A percentile compares a stretch with the other conserved stretches of the same genome.
Evolutionary conservation across 192 early-diverging fungal species (phyloP).

Genomic region (Chytriomyces hyalinus): DNA sequence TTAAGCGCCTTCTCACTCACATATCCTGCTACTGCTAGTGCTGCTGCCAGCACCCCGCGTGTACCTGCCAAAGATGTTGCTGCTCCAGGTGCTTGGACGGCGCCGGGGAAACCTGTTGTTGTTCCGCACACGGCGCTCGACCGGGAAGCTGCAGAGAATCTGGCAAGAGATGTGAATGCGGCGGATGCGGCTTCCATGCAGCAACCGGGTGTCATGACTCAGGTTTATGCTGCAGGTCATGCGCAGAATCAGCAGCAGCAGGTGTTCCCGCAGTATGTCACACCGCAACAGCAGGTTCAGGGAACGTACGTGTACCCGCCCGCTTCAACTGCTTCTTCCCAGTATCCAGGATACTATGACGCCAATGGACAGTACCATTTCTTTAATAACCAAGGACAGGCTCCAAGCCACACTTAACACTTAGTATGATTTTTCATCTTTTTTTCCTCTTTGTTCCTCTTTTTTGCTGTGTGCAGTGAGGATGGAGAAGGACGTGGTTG

Average conservation of each 20-base stretch:
- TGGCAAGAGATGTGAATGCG: not conserved
- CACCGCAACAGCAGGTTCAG: not conserved
- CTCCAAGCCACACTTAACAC: not conserved
- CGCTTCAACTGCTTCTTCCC: not conserved
- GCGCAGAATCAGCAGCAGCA: not conserved
- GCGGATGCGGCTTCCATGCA: not conserved
- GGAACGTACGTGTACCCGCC: not conserved
- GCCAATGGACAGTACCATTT: constrained; percentile 9
- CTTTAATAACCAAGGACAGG: not conserved
- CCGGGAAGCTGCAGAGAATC: not conserved
- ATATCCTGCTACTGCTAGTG: not conserved
- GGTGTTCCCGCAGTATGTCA: not conserved
- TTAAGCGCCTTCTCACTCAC: not conserved
- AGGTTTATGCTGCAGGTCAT: not conserved
- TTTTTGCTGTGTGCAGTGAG: too few relatives aligned
- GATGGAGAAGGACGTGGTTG: too few relatives aligned
- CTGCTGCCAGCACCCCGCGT: not conserved
- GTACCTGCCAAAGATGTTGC: not conserved
- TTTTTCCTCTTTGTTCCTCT: too few relatives aligned
- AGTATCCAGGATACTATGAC: constrained; percentile 9
- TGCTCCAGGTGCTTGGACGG: not conserved
- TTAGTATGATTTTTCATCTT: too few relatives aligned
- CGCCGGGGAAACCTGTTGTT: not conserved
- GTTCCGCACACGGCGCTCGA: not conserved
- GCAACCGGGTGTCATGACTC: not conserved